Base-by-base conservation (phyloP, 2,329 filamentous ascomycete genomes). In the Sporothrix curviconia region DNA sequence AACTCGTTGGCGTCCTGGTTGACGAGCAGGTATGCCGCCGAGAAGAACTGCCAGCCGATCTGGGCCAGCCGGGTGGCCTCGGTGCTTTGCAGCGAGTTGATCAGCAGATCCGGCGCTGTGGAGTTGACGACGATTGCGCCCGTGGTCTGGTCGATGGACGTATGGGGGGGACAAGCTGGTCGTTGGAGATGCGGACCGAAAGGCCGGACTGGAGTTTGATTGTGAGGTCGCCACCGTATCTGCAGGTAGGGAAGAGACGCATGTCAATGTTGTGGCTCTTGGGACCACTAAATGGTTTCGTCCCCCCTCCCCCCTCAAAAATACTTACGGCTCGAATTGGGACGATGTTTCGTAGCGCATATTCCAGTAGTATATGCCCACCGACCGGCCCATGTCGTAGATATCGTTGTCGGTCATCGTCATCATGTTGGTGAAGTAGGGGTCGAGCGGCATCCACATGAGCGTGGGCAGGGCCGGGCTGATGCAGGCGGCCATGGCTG, bases 1-100 rank as follows among this genome's bases (percentile, higher is more conserved):
- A 66, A 68, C 51, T 59, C n/a, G 9, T 55, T 37, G 9, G 55
- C 43, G 28, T 67, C 65, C 36, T 70, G 61, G 55, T 71, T 67
- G 49, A 69, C 63, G 36, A 66, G 61, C 12, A 71, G 58, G 43
- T 71, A 70, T 1, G 66, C 65, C 14, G 63, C 58, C 7, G 67
- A 64, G 15, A 71, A 62, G 57, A 72, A 71, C 17, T 65, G 60
- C 22, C 62, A 58, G 22, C 68, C 69, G 7, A 71, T 43, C 15
- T 59, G 30, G 2, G 63, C 58, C 32, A 69, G 55, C 32, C 67
- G 61, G 22, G 65, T 59, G 15, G 60, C 57, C 19, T 67, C 65
- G 40, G 52, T 44, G 30, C 42, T 49, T 44, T 66, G 64, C 3
- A 69, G 58, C 9, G 63, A 63, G 49, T 66, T 59, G 44, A 69